Evolutionary conservation across 768 basidiomycete genomes (phyloP), one percentile per base, ranked within the genome.

Genomic region (Tephrocybe sp.): DNA sequence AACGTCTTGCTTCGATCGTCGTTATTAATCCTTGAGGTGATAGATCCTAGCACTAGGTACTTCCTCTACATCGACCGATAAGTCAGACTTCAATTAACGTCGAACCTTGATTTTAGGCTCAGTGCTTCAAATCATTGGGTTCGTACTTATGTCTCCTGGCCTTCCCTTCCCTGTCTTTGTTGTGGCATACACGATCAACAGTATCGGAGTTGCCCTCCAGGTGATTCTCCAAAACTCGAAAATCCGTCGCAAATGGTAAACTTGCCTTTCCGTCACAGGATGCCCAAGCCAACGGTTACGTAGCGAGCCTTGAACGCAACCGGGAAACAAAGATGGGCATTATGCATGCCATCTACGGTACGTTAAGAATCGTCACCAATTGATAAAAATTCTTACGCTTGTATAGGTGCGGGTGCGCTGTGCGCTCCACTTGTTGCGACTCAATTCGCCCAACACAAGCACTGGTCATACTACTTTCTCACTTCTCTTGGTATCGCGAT

Each of bases 391-490:
- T n/a, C n/a, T n/a, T 29, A 13, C 39, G 13, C 3, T 41, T 36
- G 30, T 1, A 5, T 25, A 88, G 86, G 87, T 12, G 67, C 76
- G 0, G 87, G 87, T 2, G 86, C 86, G 2, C 68, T 88, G 10
- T 70, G 70, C 5, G 64, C 91, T 0, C 92, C 93, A 1, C 74
- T 94, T 13, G 80, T 86, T 0, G 78, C 91, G 0, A 94, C 92
- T 0, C 87, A 91, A 50, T 94, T 94, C 55, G 73, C 88, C 1
- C 78, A 80, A 45, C 57, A 79, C 16, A 63, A 56, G 0, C 74
- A 70, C 33, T 93, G 91, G 91, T 86, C 83, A 0, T 85, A 86
- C 62, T 86, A 92, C 61, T 94, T 83, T 59, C 72, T 92, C 7
- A 69, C 70, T 1, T 88, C 88, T 0, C 65, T 91, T 0, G 84